phyloP scores from a whole-genome alignment of 2,329 filamentous ascomycete species.

The Orbilia ellipsospora region DNA sequence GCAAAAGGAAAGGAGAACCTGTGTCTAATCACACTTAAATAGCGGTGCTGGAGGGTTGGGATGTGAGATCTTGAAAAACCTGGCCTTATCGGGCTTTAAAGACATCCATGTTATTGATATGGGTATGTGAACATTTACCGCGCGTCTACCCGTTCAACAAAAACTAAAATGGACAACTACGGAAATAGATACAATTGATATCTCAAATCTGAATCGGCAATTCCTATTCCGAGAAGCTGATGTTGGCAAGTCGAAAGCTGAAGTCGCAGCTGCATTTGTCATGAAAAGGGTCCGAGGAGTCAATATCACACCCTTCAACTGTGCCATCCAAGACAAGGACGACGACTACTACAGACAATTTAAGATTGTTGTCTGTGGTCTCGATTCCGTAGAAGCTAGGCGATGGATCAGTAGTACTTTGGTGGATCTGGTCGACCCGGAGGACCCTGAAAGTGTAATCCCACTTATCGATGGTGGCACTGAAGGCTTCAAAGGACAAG shows the following conservation, averaged over 20 bases:
- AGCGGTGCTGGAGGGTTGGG: conserved; percentile 94
- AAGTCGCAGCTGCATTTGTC: conserved; percentile 90
- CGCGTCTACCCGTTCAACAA: background rate
- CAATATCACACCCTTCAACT: conserved; percentile 91
- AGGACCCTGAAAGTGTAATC: conserved; percentile 84
- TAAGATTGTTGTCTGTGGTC: conserved; percentile 88
- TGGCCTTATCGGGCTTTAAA: conserved; percentile 94
- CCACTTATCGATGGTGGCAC: conserved; percentile 96
- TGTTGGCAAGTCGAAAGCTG: conserved; percentile 92
- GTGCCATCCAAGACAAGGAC: conserved; percentile 96
- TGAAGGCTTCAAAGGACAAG: conserved; percentile 97
- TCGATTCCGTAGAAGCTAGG: conserved; percentile 97
- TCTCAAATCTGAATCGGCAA: conserved; percentile 96
- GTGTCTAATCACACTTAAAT: conserved; percentile 58
- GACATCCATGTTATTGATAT: conserved; percentile 99
- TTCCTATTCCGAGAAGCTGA: conserved; percentile 93
- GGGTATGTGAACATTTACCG: conserved; percentile 69
- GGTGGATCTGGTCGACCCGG: conserved; percentile 86
- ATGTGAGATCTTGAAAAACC: conserved; percentile 95
- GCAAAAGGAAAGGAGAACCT: conserved; percentile 39
- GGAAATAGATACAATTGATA: conserved; percentile 87
- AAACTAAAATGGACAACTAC: conserved; percentile 8
- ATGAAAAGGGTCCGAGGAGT: conserved; percentile 89
- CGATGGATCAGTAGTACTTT: conserved; percentile 98
- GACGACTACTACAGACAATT: conserved; percentile 98